These are phyloP conservation scores for Rhododendron griersonianum DNA, from an alignment of 148 eudicot species.

Conservation along the genomic window DNA sequence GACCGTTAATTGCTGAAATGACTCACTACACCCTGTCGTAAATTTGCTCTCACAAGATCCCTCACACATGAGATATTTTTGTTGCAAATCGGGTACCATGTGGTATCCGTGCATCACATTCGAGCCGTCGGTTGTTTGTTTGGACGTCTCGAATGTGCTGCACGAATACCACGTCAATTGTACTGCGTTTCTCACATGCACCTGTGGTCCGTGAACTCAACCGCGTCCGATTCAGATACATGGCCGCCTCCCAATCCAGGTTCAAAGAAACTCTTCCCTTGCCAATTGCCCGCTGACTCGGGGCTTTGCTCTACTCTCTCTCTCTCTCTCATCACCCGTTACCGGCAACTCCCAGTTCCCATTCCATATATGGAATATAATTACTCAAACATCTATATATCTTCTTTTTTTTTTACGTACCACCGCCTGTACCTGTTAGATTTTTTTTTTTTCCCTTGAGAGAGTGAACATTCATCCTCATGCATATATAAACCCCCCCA, in stretches of 20 bases:
- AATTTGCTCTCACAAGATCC: no score
- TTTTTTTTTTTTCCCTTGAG: neutral
- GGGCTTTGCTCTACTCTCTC: neutral
- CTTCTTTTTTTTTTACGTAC: neutral
- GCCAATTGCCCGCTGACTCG: neutral
- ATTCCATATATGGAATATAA: no score
- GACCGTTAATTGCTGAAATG: no score
- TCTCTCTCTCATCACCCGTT: neutral
- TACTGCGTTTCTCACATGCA: neutral
- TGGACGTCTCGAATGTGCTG: no score
- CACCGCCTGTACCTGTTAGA: neutral
- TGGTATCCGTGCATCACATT: no score
- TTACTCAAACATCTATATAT: neutral
- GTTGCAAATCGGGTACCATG: no score
- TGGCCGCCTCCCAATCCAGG: neutral
- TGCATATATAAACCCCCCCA: neutral
- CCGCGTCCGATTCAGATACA: slow-evolving; percentile 9
- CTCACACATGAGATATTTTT: no score
- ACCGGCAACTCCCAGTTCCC: neutral
- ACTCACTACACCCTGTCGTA: no score
- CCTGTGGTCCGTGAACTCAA: slow-evolving; percentile 14
- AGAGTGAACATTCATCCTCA: neutral
- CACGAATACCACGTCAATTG: no score
- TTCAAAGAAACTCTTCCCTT: neutral
- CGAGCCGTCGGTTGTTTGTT: no score